These are phyloP conservation scores for Plasmodium gonderi DNA, from an alignment of 169 alveolate species.

Conservation along the genomic window DNA sequence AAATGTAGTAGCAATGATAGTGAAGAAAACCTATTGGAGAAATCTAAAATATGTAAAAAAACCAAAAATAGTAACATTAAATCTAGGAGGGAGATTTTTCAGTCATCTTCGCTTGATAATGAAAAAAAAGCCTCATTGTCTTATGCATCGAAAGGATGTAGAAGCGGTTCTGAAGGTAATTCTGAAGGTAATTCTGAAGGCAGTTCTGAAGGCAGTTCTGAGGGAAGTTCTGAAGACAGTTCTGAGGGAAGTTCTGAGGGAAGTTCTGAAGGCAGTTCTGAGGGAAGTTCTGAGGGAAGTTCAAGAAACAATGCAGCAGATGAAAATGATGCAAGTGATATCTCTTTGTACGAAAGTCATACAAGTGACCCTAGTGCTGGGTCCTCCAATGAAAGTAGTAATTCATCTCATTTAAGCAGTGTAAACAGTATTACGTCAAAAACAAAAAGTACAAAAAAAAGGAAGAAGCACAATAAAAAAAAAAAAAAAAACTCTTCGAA, in stretches of 20 bases:
- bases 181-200: neutral
- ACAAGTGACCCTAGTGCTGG: neutral
- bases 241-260: too few species aligned
- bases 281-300: neutral
- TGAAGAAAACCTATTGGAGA: neutral
- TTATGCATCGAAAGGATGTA: neutral
- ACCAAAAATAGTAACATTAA: neutral
- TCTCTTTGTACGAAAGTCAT: neutral
- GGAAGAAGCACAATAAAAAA: neutral
- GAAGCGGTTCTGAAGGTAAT: neutral
- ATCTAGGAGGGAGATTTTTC: neutral
- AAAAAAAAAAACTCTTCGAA: neutral
- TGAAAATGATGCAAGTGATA: neutral
- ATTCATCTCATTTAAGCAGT: neutral
- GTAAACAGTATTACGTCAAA: slow-evolving; percentile 5
- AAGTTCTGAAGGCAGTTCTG: neutral
- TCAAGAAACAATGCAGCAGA: neutral
- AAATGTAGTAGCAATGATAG: neutral
- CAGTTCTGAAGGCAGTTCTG: neutral
- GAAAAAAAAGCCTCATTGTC: neutral
- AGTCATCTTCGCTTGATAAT: neutral
- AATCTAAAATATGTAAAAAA: neutral
- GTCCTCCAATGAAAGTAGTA: neutral
- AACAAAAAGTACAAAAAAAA: neutral
- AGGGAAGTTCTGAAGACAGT: too few species aligned